Percentiles rank a stretch among this genome's conserved stretches.
phyloP scores from a whole-genome alignment of 805 yeast genomes.

The Teunomyces pallodes region DNA sequence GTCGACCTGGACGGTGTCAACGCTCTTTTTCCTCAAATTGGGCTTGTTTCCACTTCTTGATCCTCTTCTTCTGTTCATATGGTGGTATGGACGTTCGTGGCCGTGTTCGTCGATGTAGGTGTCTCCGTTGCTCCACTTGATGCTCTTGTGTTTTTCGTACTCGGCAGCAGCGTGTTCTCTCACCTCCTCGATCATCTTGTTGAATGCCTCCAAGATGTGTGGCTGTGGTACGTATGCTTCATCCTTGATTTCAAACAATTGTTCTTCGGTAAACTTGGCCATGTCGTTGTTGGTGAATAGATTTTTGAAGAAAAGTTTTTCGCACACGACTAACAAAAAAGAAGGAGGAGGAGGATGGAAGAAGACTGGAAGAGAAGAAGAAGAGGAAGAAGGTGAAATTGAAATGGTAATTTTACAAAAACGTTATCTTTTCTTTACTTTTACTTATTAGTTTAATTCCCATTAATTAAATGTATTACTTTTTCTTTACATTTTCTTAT shows the following conservation, averaged over 20 bases:
- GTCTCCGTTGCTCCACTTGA: conserved; percentile 39
- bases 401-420: background rate
- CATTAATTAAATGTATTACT: too few relatives aligned
- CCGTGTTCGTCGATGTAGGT: conserved; percentile 46
- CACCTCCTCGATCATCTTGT: conserved; percentile 64
- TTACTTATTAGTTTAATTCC: too few relatives aligned
- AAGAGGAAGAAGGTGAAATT: background rate
- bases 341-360: too few relatives aligned
- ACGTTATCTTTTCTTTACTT: too few relatives aligned
- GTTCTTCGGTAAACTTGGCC: conserved; percentile 68
- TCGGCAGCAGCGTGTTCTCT: conserved; percentile 44
- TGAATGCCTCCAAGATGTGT: conserved; percentile 63
- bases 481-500: too few relatives aligned
- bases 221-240: conserved; percentile 60
- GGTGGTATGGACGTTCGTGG: conserved; percentile 43
- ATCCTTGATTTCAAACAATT: conserved; percentile 56
- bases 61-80: conserved; percentile 60
- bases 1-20: conserved; percentile 53
- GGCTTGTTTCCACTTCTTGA: conserved; percentile 49
- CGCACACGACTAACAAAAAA: conserved; percentile 1
- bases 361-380: background rate
- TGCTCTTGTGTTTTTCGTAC: conserved; percentile 22
- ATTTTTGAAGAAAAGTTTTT: background rate
- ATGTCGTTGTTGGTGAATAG: conserved; percentile 24
- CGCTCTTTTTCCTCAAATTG: conserved; percentile 55